Base-by-base conservation (phyloP, 2,329 filamentous ascomycete genomes). In the Sporothrix phasma region DNA sequence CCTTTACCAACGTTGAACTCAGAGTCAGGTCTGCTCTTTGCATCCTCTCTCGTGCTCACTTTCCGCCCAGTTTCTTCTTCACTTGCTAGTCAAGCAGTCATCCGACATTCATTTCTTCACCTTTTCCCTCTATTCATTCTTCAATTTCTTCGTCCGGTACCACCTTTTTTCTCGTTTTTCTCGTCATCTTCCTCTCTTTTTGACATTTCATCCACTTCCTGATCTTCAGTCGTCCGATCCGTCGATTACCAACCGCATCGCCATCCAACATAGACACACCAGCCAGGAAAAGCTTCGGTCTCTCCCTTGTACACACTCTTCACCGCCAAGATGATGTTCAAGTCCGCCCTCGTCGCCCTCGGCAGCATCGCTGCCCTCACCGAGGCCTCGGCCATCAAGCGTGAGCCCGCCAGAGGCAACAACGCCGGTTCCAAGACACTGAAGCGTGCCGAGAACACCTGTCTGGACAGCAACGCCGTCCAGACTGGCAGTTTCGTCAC, bases 401-500 rank as follows among this genome's bases (percentile, higher is more conserved):
- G 75, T 11, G 67, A 73, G 69, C 64, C 77, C 81, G 56, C 68
- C 78, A 81, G n/a, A 69, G 41, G 39, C n/a, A n/a, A n/a, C 31
- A 34, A 8, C 8, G 31, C 31, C 60, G 67, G 69, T 8, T 61
- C 62, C 39, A 69, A 67, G 51, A 67, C 66, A 41, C 68, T 64
- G 58, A 66, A 62, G 46, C 67, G 69, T 58, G 70, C 66, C 41
- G 69, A 69, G 5, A 72, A 67, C 31, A 74, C 71, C 43, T 77
- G 75, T 61, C 72, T 85, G 43, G 68, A 76, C 34, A 67, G 74
- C 15, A 73, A 78, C 56, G 78, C 75, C 62, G 62, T 84, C 53
- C 81, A 84, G 72, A 77, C 75, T 19, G 82, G 77, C 58, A 83
- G 81, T 6, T 72, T 76, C 63, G 72, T 72, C 13, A 79, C 81